Conservation (phyloP, 345 rosid species). For the Microthlaspi erraticum region DNA sequence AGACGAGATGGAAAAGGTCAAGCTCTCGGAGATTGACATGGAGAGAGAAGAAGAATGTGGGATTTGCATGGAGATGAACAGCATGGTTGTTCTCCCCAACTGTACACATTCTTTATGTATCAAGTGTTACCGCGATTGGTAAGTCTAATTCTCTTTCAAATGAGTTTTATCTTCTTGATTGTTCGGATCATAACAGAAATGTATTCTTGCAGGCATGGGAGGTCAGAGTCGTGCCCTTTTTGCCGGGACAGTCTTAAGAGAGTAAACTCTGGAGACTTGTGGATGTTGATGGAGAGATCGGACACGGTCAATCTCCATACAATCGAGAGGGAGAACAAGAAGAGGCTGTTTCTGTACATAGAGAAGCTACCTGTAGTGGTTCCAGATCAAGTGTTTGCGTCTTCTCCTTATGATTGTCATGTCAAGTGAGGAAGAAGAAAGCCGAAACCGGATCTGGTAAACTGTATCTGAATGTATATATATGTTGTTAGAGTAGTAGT, state of each 20-base stretch:
- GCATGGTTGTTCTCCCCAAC: constrained; percentile 71
- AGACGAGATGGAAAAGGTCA: constrained; percentile 53
- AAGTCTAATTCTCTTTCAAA: constrained; percentile 5
- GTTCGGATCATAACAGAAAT: neutral
- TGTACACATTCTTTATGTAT: constrained; percentile 77
- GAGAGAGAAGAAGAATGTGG: constrained; percentile 87
- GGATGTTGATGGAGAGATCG: constrained; percentile 62
- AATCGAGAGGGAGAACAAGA: constrained; percentile 55
- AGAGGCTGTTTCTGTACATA: constrained; percentile 70
- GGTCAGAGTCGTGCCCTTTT: constrained; percentile 87
- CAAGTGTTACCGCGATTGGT: constrained; percentile 77
- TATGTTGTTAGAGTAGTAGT: constrained; percentile 41
- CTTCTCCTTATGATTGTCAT: constrained; percentile 57
- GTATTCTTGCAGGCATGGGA: constrained; percentile 56
- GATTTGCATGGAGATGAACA: constrained; percentile 75
- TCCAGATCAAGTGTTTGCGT: constrained; percentile 55
- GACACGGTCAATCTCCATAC: constrained; percentile 54
- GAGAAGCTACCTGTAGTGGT: constrained; percentile 70
- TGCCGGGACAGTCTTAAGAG: constrained; percentile 73
- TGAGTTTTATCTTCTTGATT: neutral
- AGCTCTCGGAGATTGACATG: constrained; percentile 56
- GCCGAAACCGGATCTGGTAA: constrained; percentile 34
- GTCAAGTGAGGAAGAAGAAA: constrained; percentile 47
- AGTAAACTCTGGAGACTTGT: constrained; percentile 69
- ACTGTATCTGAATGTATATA: constrained; percentile 34